These are phyloP conservation scores for Coleophoma eucalyptorum DNA, from an alignment of 2,329 filamentous ascomycete genomes.

Conservation along the genomic window DNA sequence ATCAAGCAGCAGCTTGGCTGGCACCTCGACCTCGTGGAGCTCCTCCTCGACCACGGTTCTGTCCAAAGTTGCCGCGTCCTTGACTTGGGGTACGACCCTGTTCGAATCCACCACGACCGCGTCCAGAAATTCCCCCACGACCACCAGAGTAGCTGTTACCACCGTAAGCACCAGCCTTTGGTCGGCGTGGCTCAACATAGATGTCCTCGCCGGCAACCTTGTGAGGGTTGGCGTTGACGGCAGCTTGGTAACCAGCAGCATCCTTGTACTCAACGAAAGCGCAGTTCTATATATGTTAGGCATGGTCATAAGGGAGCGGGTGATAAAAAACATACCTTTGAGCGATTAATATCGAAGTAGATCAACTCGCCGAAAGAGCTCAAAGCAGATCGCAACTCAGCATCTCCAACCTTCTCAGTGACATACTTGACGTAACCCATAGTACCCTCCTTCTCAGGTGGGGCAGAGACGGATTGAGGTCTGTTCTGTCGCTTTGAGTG, in stretches of 20 bases:
- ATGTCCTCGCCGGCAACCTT: conserved; percentile 79
- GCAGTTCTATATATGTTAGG: conserved; percentile 65
- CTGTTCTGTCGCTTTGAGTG: conserved; percentile 75
- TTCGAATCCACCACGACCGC: conserved; percentile 66
- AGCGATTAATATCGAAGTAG: conserved; percentile 74
- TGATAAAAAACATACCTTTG: conserved; percentile 61
- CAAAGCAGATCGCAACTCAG: conserved; percentile 67
- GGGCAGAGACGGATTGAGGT: conserved; percentile 59
- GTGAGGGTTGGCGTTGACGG: conserved; percentile 81
- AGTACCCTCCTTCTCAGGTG: conserved; percentile 69
- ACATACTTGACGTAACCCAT: conserved; percentile 96
- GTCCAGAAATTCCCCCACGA: conserved; percentile 56
- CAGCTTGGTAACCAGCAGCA: conserved; percentile 75
- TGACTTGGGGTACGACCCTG: conserved; percentile 49
- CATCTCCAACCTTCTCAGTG: conserved; percentile 77
- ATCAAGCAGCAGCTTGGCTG: conserved; percentile 16
- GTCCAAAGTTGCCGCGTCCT: conserved; percentile 30
- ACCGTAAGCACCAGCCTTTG: conserved; percentile 67
- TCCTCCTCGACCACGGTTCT: conserved; percentile 62
- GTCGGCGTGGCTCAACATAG: conserved; percentile 82
- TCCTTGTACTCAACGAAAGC: conserved; percentile 94
- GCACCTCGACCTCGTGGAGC: conserved; percentile 58
- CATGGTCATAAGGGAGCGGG: not conserved
- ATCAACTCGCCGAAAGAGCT: conserved; percentile 67
- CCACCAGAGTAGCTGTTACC: conserved; percentile 62